Percentiles rank a stretch among this genome's conserved stretches.
phyloP scores from a whole-genome alignment of 108 stramenopile genomes.

The Cylindrotheca fusiformis region DNA sequence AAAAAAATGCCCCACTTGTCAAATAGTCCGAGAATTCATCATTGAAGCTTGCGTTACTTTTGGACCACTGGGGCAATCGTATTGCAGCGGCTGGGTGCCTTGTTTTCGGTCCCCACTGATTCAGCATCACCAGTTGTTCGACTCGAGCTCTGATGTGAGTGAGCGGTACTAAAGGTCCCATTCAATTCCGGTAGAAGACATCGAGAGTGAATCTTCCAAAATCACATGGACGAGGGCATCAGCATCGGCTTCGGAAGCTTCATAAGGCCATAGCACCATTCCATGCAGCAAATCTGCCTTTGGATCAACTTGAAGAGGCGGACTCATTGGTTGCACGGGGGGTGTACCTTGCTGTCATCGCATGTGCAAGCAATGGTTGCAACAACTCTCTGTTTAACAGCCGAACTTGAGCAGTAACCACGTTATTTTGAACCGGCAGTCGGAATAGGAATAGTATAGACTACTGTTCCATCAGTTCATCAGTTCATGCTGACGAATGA shows the following conservation, averaged over 20 bases:
- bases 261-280: neutral
- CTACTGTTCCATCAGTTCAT: no score
- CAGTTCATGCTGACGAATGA: no score
- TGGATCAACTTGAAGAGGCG: no score
- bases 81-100: neutral
- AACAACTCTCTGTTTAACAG: no score
- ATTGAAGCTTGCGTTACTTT: conserved; percentile 10
- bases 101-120: neutral
- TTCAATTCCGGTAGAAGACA: conserved; percentile 25
- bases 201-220: conserved; percentile 34
- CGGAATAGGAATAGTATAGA: no score
- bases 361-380: no score
- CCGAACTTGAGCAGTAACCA: no score
- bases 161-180: conserved; percentile 18
- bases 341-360: no score
- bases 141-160: conserved; percentile 8
- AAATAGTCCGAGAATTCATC: conserved; percentile 26
- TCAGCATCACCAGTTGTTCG: neutral
- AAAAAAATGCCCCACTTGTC: conserved; percentile 17
- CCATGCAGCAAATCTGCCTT: no score
- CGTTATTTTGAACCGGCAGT: no score
- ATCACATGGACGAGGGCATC: conserved; percentile 27
- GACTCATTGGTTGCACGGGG: no score
- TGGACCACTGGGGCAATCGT: neutral
- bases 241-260: conserved; percentile 15